A percentile compares a stretch with the other conserved stretches of the same genome.
These are phyloP conservation scores for Drechslerella coelobrocha DNA, from an alignment of 2,329 filamentous ascomycete species.

Conservation along the genomic window DNA sequence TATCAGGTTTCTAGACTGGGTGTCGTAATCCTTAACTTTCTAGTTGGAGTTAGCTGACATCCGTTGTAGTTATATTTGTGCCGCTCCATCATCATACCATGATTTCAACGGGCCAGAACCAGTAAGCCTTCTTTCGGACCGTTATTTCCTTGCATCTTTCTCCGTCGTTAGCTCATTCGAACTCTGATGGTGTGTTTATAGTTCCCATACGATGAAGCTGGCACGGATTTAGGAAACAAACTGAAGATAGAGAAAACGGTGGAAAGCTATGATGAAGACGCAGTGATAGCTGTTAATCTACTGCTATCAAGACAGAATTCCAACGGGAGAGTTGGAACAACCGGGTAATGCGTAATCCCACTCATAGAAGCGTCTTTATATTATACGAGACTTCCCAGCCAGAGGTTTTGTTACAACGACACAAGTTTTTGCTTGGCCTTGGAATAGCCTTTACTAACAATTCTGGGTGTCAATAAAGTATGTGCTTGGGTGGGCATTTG, in stretches of 20 bases:
- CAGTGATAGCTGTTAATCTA: constrained; percentile 70
- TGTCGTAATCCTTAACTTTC: too few relatives aligned
- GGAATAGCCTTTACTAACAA: background rate
- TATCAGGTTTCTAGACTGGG: too few relatives aligned
- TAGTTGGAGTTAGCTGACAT: too few relatives aligned
- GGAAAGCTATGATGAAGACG: constrained; percentile 83
- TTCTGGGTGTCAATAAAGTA: constrained; percentile 63
- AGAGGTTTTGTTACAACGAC: too few relatives aligned
- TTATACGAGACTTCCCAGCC: too few relatives aligned
- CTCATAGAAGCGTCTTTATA: too few relatives aligned
- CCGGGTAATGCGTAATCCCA: too few relatives aligned
- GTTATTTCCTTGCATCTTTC: background rate
- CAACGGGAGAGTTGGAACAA: constrained; percentile 78
- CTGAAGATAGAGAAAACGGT: constrained; percentile 81
- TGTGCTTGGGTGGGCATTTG: constrained; percentile 93
- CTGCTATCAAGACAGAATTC: constrained; percentile 77
- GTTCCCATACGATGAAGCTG: constrained; percentile 82
- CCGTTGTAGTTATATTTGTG: constrained; percentile 90
- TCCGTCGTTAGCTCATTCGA: background rate
- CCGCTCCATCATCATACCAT: constrained; percentile 87
- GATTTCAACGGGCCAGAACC: constrained; percentile 88
- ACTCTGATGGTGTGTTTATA: background rate
- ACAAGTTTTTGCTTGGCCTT: background rate
- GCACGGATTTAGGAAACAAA: constrained; percentile 84
- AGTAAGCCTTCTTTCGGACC: constrained; percentile 15